Evolutionary conservation across 345 rosid genomes (phyloP), one percentile per base, ranked within the genome.

Genomic region (Ailanthus altissimus): DNA sequence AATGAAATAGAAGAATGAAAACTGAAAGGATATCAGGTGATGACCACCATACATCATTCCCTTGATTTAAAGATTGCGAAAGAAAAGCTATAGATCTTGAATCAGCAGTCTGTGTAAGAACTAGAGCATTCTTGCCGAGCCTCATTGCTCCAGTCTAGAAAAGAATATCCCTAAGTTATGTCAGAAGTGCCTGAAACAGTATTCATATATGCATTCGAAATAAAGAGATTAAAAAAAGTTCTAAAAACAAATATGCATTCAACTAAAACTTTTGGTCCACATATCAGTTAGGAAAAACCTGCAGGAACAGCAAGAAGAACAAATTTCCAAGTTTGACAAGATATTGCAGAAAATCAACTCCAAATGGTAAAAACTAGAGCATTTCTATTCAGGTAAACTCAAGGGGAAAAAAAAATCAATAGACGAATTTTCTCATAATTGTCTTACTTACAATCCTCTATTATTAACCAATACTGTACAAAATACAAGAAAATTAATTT

Each of bases 1-100:
- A 40, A 23, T 42, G n/a, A 57, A 26, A 49, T 43, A 8, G n/a
- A 14, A 69, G 10, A 54, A 26, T 6, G 21, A 23, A 71, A 38
- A 42, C 23, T 16, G 64, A 21, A 64, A 11, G 64, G 3, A 54
- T 51, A 71, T 38, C 25, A 43, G 25, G 43, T 47, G 8, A 75
- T 56, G 49, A 20, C 4, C 13, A 50, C 45, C 79, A 42, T 75
- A 80, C 86, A 77, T 80, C 86, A 70, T 78, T 77, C 65, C 83
- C 81, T 75, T 83, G 83, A 70, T 83, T 83, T 66, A 83, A 75
- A 28, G 86, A 77, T 47, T 80, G 84, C 11, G 84, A 83, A 60
- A 83, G 86, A 68, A 83, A 83, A 38, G 86, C 86, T 75, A 81
- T 72, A 11, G 84, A 81, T 81, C 86, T 81, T 75, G 84, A 81